Evolutionary conservation across 1,284 basidiomycete species (phyloP).

Genomic region (Cerioporus squamosus): DNA sequence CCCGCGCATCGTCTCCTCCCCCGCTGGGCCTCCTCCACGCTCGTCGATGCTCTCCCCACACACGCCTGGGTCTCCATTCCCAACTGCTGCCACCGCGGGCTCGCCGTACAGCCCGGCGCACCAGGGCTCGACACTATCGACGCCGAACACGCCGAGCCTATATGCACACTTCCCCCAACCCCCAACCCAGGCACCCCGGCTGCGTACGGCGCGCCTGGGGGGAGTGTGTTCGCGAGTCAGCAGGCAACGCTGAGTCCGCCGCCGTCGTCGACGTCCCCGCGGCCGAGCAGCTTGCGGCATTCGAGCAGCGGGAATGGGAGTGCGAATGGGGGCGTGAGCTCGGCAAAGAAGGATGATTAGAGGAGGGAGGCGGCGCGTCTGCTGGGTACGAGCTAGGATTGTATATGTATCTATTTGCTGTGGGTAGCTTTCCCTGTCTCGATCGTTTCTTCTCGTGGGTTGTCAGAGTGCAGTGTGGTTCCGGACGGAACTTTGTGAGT

Average conservation of each 20-base stretch:
- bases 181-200: constrained; percentile 38
- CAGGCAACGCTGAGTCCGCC: constrained; percentile 15
- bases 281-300: constrained; percentile 29
- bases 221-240: constrained; percentile 26
- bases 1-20: constrained; percentile 17
- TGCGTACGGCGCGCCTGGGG: background rate
- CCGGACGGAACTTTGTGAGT: too few relatives aligned
- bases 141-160: constrained; percentile 28
- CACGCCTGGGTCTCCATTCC: constrained; percentile 20
- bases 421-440: background rate
- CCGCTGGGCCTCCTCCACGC: constrained; percentile 2
- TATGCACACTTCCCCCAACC: constrained; percentile 45
- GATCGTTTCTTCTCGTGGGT: background rate
- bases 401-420: background rate
- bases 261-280: constrained; percentile 11
- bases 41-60: constrained; percentile 12
- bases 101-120: constrained; percentile 28
- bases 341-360: constrained; percentile 50
- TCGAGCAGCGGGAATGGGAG: constrained; percentile 20
- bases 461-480: too few relatives aligned
- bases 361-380: background rate
- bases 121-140: constrained; percentile 14
- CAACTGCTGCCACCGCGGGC: constrained; percentile 29
- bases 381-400: background rate
- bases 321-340: constrained; percentile 9